phyloP scores from a whole-genome alignment of 1,284 basidiomycete species.

The Mycosarcoma maydis region DNA sequence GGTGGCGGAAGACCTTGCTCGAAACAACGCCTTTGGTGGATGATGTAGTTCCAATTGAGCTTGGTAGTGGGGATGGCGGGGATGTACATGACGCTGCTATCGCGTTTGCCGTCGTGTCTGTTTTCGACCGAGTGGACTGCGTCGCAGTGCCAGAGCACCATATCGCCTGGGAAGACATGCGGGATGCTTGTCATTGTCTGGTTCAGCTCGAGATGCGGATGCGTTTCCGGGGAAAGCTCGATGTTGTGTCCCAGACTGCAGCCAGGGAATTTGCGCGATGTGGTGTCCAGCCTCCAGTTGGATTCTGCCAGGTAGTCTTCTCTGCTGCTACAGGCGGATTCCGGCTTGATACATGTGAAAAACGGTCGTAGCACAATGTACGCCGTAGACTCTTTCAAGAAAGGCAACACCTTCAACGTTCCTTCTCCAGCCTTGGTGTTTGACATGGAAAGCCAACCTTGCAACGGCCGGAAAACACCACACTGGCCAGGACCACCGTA shows the following conservation, averaged over 20 bases:
- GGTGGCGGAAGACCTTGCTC: constrained; percentile 73
- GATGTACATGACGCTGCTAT: constrained; percentile 82
- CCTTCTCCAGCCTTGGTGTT: constrained; percentile 76
- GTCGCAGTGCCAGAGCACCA: constrained; percentile 85
- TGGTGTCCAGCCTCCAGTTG: constrained; percentile 71
- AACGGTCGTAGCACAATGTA: constrained; percentile 81
- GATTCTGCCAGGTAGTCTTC: constrained; percentile 19
- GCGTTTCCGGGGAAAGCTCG: constrained; percentile 74
- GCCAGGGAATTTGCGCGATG: constrained; percentile 74
- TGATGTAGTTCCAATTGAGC: constrained; percentile 75
- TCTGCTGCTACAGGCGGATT: neutral
- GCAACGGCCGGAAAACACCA: constrained; percentile 80
- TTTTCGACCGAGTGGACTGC: constrained; percentile 78
- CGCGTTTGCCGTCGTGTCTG: constrained; percentile 73
- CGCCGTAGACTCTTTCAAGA: constrained; percentile 77
- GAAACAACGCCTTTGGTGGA: constrained; percentile 74
- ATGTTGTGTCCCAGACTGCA: constrained; percentile 73
- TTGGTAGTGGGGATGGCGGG: constrained; percentile 78
- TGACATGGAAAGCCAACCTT: constrained; percentile 75
- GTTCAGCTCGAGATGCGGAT: constrained; percentile 77
- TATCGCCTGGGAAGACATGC: constrained; percentile 77
- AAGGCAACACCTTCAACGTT: constrained; percentile 80
- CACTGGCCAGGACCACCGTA: constrained; percentile 71
- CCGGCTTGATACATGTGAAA: constrained; percentile 71
- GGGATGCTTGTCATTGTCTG: constrained; percentile 76